Evolutionary conservation across 176 grass and related monocot genomes (phyloP).

Genomic region (Rhipidocladum racemiflorum): DNA sequence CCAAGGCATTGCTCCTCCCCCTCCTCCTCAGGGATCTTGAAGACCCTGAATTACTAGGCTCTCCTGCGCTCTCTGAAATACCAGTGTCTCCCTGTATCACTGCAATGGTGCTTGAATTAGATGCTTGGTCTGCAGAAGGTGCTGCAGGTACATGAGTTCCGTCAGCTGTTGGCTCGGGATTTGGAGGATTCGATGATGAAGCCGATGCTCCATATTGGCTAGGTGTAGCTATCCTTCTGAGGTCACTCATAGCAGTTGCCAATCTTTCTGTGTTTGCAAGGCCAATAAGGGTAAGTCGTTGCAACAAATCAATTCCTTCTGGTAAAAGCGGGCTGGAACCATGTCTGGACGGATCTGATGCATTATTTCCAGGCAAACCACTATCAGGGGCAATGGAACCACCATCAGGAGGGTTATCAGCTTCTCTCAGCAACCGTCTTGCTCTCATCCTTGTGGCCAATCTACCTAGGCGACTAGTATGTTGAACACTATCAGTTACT

Average conservation of each 20-base stretch:
- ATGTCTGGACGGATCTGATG: constrained; percentile 39
- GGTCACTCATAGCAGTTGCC: constrained; percentile 54
- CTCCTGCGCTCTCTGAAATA: constrained; percentile 34
- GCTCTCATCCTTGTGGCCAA: constrained; percentile 57
- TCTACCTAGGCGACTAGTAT: constrained; percentile 34
- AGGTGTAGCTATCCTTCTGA: constrained; percentile 70
- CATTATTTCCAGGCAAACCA: constrained; percentile 41
- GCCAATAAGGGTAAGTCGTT: constrained; percentile 62
- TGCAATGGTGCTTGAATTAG: constrained; percentile 83
- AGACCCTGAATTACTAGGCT: constrained; percentile 60
- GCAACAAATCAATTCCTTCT: constrained; percentile 71
- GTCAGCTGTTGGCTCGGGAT: constrained; percentile 37
- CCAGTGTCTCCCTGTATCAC: constrained; percentile 71
- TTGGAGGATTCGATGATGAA: constrained; percentile 54
- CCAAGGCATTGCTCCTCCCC: constrained; percentile 53
- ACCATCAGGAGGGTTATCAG: constrained; percentile 35
- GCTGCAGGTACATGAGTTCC: constrained; percentile 40
- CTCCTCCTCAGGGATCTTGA: constrained; percentile 70
- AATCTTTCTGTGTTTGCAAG: constrained; percentile 65
- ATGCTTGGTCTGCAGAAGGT: constrained; percentile 74
- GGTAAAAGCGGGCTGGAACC: constrained; percentile 44
- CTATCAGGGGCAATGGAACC: constrained; percentile 28
- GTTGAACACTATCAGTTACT: constrained; percentile 51
- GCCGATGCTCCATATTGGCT: constrained; percentile 55
- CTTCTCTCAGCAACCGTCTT: constrained; percentile 59